Evolutionary conservation across 192 early-diverging fungal species (phyloP), one percentile per base, ranked within the genome.

Genomic region (Coemansia sp.): DNA sequence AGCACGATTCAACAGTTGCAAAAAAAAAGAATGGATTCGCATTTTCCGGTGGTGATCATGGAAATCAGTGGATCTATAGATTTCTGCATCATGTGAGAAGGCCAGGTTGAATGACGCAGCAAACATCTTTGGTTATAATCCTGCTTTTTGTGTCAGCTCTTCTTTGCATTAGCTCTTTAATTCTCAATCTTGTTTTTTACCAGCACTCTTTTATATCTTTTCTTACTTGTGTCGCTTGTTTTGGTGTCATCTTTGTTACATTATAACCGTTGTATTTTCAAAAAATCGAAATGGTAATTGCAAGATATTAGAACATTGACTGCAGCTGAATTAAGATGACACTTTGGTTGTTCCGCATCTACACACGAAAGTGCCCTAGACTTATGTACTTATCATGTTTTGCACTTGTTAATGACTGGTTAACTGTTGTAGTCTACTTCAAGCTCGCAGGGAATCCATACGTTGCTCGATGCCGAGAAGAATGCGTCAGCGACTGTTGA

Each of bases 391-490:
- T n/a, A 49, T 49, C 46, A 4, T 4, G 20, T 49, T 21, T 23
- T 49, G 7, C 7, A 25, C 13, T 49, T 25, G 20, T 6, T 25
- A 49, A 7, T 25, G 6, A 23, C 10, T 49, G 2, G 21, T 21
- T 49, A 7, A n/a, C 1, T 35, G 5, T 8, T 77, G 58, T 81
- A 81, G 78, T 81, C 77, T 13, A 61, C 84, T 43, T 87, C 89
- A 65, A 93, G 83, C 83, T 89, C 91, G 20, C 91, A 94, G 81
- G 94, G 94, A 49, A 97, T 99, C 70, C 90, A 94, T 71, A 96
- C 94, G 40, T 90, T 99, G 40, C 86, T 99, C 61, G 95, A 99
- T 65, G 97, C 97, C 59, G 97, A 99, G 82, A 94, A 94, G 80
- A 95, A 95, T 69, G 95, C 95, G 29, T 87, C 93, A 62, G 92